Evolutionary conservation across 345 rosid species (phyloP).

Genomic region (Crucihimalaya himalaica): DNA sequence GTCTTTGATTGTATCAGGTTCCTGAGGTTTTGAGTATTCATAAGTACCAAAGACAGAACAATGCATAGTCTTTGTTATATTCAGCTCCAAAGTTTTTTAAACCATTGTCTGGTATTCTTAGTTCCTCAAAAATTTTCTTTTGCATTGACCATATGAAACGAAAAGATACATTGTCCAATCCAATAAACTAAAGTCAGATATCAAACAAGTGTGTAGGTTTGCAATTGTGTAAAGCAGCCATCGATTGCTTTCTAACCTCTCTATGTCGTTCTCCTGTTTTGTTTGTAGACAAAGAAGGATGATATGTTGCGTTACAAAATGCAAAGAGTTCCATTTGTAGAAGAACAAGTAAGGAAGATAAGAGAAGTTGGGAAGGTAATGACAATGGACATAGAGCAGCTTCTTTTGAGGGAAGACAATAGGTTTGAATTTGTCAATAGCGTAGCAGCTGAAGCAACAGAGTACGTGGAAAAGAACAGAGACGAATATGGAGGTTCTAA

Average conservation of each 20-base stretch:
- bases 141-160: background rate
- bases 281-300: conserved; percentile 69
- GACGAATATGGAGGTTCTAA: conserved; percentile 78
- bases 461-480: conserved; percentile 67
- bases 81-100: background rate
- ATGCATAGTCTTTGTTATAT: background rate
- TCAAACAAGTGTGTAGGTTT: background rate
- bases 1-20: background rate
- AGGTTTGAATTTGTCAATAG: conserved; percentile 74
- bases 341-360: conserved; percentile 82
- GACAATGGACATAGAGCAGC: conserved; percentile 71
- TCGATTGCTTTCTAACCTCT: background rate
- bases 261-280: background rate
- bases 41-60: background rate
- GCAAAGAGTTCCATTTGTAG: conserved; percentile 79
- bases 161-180: background rate
- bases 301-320: conserved; percentile 59
- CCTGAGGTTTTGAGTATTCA: background rate
- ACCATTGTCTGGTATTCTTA: background rate
- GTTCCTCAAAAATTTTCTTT: background rate
- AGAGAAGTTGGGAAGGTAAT: conserved; percentile 61
- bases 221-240: background rate
- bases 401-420: conserved; percentile 74
- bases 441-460: conserved; percentile 84
- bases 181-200: background rate